Conservation (phyloP, 306 rosid genomes). For the Lupinus albus region DNA sequence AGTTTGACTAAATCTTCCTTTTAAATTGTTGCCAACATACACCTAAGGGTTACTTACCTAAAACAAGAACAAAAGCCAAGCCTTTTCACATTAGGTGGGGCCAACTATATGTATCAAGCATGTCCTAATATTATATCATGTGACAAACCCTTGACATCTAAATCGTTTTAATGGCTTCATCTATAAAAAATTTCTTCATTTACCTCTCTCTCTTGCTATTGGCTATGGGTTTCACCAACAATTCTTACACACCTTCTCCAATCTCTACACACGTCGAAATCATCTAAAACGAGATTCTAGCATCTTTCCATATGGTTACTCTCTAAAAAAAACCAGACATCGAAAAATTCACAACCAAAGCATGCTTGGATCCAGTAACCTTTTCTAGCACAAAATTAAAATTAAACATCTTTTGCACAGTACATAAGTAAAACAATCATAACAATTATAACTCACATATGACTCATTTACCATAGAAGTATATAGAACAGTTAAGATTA, state of each 20-base stretch:
- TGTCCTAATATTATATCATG: neutral
- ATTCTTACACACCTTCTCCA: neutral
- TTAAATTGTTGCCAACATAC: neutral
- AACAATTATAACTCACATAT: neutral
- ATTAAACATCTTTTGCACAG: neutral
- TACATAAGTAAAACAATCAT: neutral
- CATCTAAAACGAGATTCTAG: neutral
- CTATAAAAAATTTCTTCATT: neutral
- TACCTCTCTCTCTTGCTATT: neutral
- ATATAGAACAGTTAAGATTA: neutral
- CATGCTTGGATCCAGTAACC: neutral
- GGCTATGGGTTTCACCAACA: neutral
- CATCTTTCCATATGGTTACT: too few relatives aligned
- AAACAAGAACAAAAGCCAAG: neutral
- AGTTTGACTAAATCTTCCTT: conserved; percentile 1
- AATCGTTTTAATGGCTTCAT: neutral
- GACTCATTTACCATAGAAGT: conserved; percentile 9
- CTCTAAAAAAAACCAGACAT: too few relatives aligned
- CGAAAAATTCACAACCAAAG: too few relatives aligned
- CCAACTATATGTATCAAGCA: too few relatives aligned
- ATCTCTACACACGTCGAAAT: neutral
- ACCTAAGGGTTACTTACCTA: neutral
- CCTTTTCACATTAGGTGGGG: neutral
- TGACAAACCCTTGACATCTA: neutral
- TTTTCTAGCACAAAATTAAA: neutral